These are phyloP conservation scores for Lachnellula cervina DNA, from an alignment of 2,329 filamentous ascomycete species.

Conservation along the genomic window DNA sequence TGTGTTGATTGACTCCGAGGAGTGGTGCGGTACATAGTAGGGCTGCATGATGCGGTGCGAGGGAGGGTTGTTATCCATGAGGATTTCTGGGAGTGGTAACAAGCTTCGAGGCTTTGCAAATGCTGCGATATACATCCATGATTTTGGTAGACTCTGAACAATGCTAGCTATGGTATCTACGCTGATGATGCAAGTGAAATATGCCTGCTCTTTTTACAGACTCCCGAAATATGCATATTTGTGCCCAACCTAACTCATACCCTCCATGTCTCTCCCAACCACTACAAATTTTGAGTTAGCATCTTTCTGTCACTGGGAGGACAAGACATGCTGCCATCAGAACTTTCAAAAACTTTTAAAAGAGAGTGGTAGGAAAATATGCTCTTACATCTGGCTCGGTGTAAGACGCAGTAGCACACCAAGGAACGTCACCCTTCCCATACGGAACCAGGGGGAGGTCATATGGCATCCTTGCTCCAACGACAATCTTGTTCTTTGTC, in stretches of 20 bases:
- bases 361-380: neutral
- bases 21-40: neutral
- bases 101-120: no score
- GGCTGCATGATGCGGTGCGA: no score
- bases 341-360: neutral
- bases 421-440: conserved; percentile 59
- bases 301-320: conserved; percentile 10
- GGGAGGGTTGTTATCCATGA: neutral
- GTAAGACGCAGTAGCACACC: conserved; percentile 64
- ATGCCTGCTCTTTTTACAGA: neutral
- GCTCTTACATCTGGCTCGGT: conserved; percentile 50
- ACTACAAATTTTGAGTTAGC: conserved; percentile 7
- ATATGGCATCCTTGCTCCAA: conserved; percentile 80
- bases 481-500: conserved; percentile 34
- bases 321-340: conserved; percentile 29
- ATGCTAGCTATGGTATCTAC: no score
- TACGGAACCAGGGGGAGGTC: conserved; percentile 70
- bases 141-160: no score
- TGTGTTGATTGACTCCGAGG: neutral
- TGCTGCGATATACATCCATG: neutral
- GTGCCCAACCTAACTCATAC: conserved; percentile 1
- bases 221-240: neutral
- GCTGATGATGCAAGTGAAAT: no score
- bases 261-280: conserved; percentile 23
- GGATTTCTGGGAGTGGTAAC: no score